Evolutionary conservation across 2,329 filamentous ascomycete genomes (phyloP), one percentile per base, ranked within the genome.

Genomic region (Alternaria alternata): DNA sequence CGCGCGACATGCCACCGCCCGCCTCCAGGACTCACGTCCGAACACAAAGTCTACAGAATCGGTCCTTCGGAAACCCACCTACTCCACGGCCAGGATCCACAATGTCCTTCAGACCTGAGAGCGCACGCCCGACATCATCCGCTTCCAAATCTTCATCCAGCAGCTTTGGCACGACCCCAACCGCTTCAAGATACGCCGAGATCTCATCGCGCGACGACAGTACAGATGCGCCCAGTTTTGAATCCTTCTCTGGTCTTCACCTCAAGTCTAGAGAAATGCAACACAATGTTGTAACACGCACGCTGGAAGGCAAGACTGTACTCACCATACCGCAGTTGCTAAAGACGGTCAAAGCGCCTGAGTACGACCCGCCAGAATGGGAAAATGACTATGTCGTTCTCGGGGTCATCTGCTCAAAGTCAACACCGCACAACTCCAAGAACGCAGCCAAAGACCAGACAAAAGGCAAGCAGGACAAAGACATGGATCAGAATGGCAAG

Each of bases 321-420:
- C 91, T 93, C 68, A 86, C 86, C 1, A 85, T 99, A 62, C 91
- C 94, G 6, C 91, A 96, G 65, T 83, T 99, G 5, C 82, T 98
- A 11, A 90, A 89, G 69, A 86, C 87, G 12, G 89, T 99, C 64
- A 96, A 94, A 78, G 88, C 89, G 1, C 95, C 95, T 0, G 86
- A 91, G 32, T 99, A 92, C 75, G 87, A 91, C 36, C 85, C 94
- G 0, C 88, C 88, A 3, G 94, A 96, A 60, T 84, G 93, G 53
- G 93, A 97, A 71, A 88, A 91, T 54, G 94, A 99, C 76, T 91
- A 94, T 71, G 93, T 99, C 7, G 87, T 98, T 2, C 89, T 98
- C 71, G 95, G 88, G 8, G 89, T 97, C 59, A 86, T 99, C 22
- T 93, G 92, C 7, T 91, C 89, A 43, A 98, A 98, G 77, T 97